Percentiles rank a stretch among this genome's conserved stretches.
Conservation (phyloP, 176 grass and related monocot genomes). For the Melocanna baccifera region DNA sequence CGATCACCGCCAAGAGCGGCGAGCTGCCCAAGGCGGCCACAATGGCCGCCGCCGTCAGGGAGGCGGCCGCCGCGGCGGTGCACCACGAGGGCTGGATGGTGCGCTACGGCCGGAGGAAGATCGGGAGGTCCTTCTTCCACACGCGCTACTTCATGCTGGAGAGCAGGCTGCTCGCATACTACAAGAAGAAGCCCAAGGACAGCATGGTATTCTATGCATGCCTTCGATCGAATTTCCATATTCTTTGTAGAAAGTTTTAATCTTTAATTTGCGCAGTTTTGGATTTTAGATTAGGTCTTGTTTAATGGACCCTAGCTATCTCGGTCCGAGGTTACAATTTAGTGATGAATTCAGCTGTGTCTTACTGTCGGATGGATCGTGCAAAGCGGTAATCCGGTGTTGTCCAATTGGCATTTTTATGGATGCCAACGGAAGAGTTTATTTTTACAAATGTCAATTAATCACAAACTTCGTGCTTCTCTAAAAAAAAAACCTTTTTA, state of each 20-base stretch:
- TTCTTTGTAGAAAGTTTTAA: neutral
- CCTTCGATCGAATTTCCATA: neutral
- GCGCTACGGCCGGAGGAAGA: constrained; percentile 79
- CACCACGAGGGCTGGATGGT: constrained; percentile 85
- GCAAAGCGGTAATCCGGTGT: neutral
- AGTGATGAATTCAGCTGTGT: neutral
- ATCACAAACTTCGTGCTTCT: neutral
- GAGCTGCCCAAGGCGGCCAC: neutral
- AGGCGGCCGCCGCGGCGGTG: constrained; percentile 31
- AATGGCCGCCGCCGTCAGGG: neutral
- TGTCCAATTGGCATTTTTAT: neutral
- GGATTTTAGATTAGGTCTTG: neutral
- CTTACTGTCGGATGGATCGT: neutral
- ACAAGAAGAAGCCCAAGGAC: constrained; percentile 92
- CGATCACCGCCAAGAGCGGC: neutral
- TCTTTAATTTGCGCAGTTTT: neutral
- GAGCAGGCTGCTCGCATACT: constrained; percentile 66
- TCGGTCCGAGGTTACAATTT: neutral
- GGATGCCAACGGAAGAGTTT: neutral
- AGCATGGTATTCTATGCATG: constrained; percentile 46
- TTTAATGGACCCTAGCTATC: neutral
- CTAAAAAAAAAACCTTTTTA: neutral
- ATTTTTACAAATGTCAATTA: neutral
- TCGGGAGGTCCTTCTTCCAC: constrained; percentile 76
- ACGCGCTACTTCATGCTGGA: constrained; percentile 74